Conservation (phyloP, 2,329 filamentous ascomycete genomes). For the Colletotrichum viniferum region DNA sequence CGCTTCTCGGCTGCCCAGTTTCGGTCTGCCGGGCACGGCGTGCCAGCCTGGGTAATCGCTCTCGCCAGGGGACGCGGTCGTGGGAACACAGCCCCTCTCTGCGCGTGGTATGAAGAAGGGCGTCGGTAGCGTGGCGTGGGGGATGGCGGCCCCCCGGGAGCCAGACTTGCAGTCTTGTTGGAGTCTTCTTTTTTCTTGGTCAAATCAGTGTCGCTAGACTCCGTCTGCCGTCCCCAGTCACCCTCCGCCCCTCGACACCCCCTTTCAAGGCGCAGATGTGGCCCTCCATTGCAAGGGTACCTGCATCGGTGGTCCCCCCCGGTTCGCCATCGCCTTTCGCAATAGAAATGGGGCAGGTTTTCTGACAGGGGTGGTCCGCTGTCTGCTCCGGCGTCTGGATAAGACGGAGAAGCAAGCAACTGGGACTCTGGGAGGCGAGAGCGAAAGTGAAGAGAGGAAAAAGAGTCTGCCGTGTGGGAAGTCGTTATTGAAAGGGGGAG, state of each 20-base stretch:
- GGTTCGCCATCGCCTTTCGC: not conserved
- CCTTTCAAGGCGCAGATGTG: slow-evolving; percentile 12
- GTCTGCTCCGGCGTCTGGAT: not conserved
- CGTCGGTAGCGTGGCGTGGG: not conserved
- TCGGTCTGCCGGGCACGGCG: not conserved
- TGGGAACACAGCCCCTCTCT: not conserved
- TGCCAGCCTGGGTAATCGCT: not conserved
- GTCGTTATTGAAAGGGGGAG: not conserved
- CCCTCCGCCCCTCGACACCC: not conserved
- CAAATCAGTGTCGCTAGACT: not conserved
- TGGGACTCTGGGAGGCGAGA: not conserved
- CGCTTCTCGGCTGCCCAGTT: not conserved
- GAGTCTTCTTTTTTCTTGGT: not conserved
- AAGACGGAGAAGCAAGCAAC: not conserved
- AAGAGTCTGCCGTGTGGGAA: not conserved
- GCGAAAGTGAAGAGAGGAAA: not conserved
- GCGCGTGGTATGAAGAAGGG: not conserved
- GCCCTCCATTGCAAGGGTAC: slow-evolving; percentile 1
- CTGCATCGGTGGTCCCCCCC: not conserved
- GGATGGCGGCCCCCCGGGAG: not conserved
- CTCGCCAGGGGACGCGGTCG: not conserved
- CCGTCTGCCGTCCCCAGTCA: not conserved
- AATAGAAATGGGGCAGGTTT: not conserved
- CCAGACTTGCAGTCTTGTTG: not conserved
- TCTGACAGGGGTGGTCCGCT: not conserved